Conservation (phyloP, 441 rosid species). For the Gossypium aridum region DNA sequence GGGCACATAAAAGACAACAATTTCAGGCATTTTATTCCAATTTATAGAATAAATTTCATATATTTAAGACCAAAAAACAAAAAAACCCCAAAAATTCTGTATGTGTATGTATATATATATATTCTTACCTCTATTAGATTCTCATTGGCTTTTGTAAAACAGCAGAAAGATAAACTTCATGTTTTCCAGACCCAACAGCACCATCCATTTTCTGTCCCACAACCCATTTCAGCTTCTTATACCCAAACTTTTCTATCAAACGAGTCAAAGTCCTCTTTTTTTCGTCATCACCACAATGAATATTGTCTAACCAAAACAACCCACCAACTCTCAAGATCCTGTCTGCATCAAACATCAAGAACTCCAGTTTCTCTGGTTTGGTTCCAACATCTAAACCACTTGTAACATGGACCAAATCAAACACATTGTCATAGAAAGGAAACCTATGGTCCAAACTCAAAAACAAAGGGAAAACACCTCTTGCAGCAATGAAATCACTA, state of each 20-base stretch:
- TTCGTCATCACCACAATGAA: slow-evolving; percentile 52
- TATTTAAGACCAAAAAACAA: slow-evolving; percentile 14
- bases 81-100: slow-evolving; percentile 3
- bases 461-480: slow-evolving; percentile 84
- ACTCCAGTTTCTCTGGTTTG: slow-evolving; percentile 73
- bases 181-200: slow-evolving; percentile 36
- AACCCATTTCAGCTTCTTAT: slow-evolving; percentile 96
- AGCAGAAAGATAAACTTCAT: slow-evolving; percentile 72
- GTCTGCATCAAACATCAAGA: slow-evolving; percentile 90
- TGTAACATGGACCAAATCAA: slow-evolving; percentile 66
- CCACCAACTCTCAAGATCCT: slow-evolving; percentile 44
- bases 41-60: slow-evolving; percentile 13
- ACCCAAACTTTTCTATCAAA: slow-evolving; percentile 75
- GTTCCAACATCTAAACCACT: slow-evolving; percentile 65
- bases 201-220: slow-evolving; percentile 69
- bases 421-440: slow-evolving; percentile 81
- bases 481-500: slow-evolving; percentile 75
- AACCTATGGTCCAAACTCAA: slow-evolving; percentile 88
- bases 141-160: slow-evolving; percentile 91
- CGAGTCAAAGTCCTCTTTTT: slow-evolving; percentile 70
- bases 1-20: slow-evolving; percentile 18
- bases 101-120: not conserved
- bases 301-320: slow-evolving; percentile 55
- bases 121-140: slow-evolving; percentile 22
- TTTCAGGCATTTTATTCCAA: slow-evolving; percentile 22